A percentile compares a stretch with the other conserved stretches of the same genome.
These are phyloP conservation scores for Erysimum cheiranthoides DNA, from an alignment of 345 rosid species.

Conservation along the genomic window DNA sequence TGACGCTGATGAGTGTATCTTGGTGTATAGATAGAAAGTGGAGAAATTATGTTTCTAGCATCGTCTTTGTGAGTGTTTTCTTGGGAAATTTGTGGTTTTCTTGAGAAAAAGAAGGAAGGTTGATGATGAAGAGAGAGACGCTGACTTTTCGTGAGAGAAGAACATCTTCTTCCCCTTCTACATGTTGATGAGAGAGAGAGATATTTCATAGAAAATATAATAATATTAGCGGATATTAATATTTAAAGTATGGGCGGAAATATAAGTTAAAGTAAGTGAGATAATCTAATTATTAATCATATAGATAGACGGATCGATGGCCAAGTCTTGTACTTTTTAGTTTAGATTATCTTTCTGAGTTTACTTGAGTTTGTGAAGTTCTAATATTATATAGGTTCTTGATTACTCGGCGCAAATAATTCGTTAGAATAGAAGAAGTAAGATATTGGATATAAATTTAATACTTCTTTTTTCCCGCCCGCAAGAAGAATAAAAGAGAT, in stretches of 20 bases:
- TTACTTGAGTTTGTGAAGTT: constrained; percentile 43
- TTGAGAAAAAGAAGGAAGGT: constrained; percentile 42
- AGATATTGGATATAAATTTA: background rate
- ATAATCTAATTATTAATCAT: constrained; percentile 27
- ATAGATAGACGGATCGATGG: constrained; percentile 21
- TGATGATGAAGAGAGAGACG: constrained; percentile 53
- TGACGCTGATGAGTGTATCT: constrained; percentile 22
- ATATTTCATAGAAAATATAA: constrained; percentile 23
- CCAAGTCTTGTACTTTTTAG: constrained; percentile 44
- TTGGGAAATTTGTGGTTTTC: constrained; percentile 24
- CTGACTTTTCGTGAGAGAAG: constrained; percentile 80
- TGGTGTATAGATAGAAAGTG: constrained; percentile 5
- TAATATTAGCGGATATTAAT: constrained; percentile 22
- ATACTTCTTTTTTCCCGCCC: background rate
- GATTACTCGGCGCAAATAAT: constrained; percentile 34
- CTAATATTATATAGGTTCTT: constrained; percentile 39
- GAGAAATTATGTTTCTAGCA: background rate
- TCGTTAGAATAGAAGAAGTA: constrained; percentile 23
- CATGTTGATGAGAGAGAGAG: constrained; percentile 30
- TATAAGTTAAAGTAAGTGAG: constrained; percentile 34
- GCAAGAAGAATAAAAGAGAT: constrained; percentile 22
- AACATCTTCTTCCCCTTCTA: constrained; percentile 44
- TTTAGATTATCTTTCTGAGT: constrained; percentile 43
- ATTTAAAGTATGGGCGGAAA: constrained; percentile 32
- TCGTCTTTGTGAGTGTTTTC: constrained; percentile 32